Base-by-base conservation (phyloP, 768 basidiomycete genomes). In the Termitomyces heimii region DNA sequence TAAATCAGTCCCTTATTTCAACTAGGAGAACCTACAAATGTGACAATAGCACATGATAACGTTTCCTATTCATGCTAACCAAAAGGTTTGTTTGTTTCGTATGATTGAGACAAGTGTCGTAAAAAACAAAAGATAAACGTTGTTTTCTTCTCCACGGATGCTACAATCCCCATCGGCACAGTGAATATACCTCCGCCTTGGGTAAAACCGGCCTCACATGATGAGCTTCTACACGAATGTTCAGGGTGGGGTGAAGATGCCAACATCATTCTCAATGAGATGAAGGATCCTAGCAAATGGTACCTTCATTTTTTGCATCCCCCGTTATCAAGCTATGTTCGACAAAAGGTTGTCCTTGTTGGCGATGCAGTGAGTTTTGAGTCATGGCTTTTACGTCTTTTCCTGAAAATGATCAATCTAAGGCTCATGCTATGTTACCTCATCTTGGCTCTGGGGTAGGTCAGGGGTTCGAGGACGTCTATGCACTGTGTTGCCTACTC, bases 381-480 rank as follows among this genome's bases (percentile, higher is more conserved):
- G 29, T 39, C 46, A 7, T 47, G 16, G 12, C 26, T 12, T 24
- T 49, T 4, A 34, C 43, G 20, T 31, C 18, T n/a, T 22, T 49
- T 28, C 16, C 20, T 52, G 48, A 14, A 49, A 40, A 3, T n/a
- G 40, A 44, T 16, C 16, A n/a, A 42, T 61, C 57, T 24, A 29
- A 78, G 78, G 83, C 83, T 9, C 83, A 85, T 62, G 81, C 70
- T 0, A 84, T 84, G 83, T 62, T 76, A 34, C 82, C 84, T 0
- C 82, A 84, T 65, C 68, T 84, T 10, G 82, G 82, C 2, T 75
- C 82, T 0, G 83, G 83, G 1, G 81, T 79, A 8, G 80, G 83
- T 8, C 83, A 85, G 68, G 83, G 81, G 2, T 73, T 84, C 29
- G 83, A 85, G 62, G 84, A 84, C 57, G 77, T 76, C 0, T 75